phyloP scores from a whole-genome alignment of 2,329 filamentous ascomycete species.

The Phyllosticta ampelicida region DNA sequence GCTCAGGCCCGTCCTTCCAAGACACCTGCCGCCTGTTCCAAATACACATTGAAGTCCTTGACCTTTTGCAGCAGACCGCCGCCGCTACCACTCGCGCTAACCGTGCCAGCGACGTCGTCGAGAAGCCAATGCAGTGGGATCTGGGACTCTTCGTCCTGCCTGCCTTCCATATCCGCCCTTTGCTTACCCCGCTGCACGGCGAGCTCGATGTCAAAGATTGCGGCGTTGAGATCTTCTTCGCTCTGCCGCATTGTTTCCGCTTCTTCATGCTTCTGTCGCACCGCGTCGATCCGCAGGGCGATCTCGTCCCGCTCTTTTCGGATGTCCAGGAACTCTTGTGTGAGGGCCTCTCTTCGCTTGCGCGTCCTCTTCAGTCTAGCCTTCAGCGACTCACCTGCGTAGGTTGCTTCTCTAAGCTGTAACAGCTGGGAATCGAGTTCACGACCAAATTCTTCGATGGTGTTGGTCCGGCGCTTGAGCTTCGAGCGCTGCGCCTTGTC shows the following conservation, averaged over 20 bases:
- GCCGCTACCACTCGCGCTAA: constrained; percentile 20
- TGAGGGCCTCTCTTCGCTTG: constrained; percentile 34
- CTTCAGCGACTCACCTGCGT: constrained; percentile 38
- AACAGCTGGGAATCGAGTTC: constrained; percentile 40
- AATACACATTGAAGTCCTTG: constrained; percentile 22
- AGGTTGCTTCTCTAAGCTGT: constrained; percentile 41
- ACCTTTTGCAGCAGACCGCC: constrained; percentile 24
- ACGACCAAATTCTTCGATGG: constrained; percentile 37
- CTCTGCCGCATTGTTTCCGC: constrained; percentile 15
- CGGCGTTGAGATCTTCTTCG: constrained; percentile 19
- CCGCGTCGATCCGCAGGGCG: constrained; percentile 39
- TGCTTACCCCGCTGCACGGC: constrained; percentile 25
- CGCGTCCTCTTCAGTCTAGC: constrained; percentile 35
- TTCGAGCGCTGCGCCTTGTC: constrained; percentile 30
- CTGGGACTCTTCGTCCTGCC: constrained; percentile 24
- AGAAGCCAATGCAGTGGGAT: constrained; percentile 15
- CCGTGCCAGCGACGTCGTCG: constrained; percentile 18
- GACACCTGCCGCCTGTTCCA: constrained; percentile 25
- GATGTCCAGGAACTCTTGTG: constrained; percentile 38
- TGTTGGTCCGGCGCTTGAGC: constrained; percentile 35
- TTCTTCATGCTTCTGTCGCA: constrained; percentile 26
- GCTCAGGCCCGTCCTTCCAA: constrained; percentile 21
- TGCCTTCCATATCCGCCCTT: constrained; percentile 19
- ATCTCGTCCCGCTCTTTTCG: constrained; percentile 39
- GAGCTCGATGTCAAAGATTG: constrained; percentile 27